These are phyloP conservation scores for Akanthomyces lecanii DNA, from an alignment of 2,329 filamentous ascomycete species.

Conservation along the genomic window DNA sequence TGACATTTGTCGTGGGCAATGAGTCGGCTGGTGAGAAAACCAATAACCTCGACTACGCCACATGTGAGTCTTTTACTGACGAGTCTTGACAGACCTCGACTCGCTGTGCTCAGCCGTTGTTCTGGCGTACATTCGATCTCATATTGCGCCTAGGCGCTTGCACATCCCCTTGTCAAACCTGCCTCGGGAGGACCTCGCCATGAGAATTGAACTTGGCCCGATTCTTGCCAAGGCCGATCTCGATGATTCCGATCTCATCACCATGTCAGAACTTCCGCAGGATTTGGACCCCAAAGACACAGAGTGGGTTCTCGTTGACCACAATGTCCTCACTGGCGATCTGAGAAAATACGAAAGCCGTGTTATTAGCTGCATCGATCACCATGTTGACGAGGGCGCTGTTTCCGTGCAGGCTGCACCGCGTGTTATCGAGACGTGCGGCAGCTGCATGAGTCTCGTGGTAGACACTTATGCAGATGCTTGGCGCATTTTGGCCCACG, in stretches of 20 bases:
- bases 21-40: slow-evolving; percentile 56
- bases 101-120: slow-evolving; percentile 72
- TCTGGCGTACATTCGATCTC: slow-evolving; percentile 68
- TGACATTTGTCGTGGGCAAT: slow-evolving; percentile 63
- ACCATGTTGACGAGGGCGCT: slow-evolving; percentile 68
- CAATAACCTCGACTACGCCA: neutral
- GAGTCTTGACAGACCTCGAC: slow-evolving; percentile 60
- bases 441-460: slow-evolving; percentile 71
- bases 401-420: slow-evolving; percentile 47
- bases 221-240: slow-evolving; percentile 60
- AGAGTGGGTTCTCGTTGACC: slow-evolving; percentile 72
- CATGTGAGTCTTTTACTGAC: neutral
- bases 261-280: slow-evolving; percentile 44
- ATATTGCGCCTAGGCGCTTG: slow-evolving; percentile 48
- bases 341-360: slow-evolving; percentile 49
- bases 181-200: slow-evolving; percentile 58
- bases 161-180: slow-evolving; percentile 74
- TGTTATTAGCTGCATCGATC: slow-evolving; percentile 68
- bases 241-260: slow-evolving; percentile 59
- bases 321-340: slow-evolving; percentile 66
- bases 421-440: slow-evolving; percentile 60
- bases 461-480: slow-evolving; percentile 51
- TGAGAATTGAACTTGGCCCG: slow-evolving; percentile 69
- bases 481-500: slow-evolving; percentile 50
- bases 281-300: slow-evolving; percentile 52